Percentiles rank a stretch among this genome's conserved stretches.
Conservation (phyloP, 768 basidiomycete species). For the Hypsizygus marmoreus region DNA sequence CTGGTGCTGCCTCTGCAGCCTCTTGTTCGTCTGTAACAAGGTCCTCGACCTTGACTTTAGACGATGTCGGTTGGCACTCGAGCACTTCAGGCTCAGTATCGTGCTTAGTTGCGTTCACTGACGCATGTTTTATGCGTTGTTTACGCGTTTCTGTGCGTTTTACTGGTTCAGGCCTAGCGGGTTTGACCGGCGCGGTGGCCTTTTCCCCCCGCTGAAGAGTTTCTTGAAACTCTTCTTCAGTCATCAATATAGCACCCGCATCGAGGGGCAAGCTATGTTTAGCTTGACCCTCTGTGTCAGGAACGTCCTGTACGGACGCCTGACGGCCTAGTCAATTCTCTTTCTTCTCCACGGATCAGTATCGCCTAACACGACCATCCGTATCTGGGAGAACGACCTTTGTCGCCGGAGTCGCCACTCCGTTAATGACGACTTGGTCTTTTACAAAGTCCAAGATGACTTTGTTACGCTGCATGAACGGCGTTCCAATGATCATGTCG, state of each 20-base stretch:
- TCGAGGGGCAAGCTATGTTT: background rate
- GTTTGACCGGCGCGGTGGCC: background rate
- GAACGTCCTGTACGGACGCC: background rate
- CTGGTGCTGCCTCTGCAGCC: background rate
- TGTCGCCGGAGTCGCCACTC: background rate
- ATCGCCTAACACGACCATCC: background rate
- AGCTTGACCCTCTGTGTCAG: background rate
- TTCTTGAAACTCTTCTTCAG: constrained; percentile 8
- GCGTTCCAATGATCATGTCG: constrained; percentile 35
- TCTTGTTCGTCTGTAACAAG: background rate
- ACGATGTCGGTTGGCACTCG: constrained; percentile 20
- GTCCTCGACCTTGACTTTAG: constrained; percentile 14
- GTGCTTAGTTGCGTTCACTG: background rate
- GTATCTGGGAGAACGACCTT: background rate
- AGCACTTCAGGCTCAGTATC: no score
- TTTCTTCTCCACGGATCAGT: constrained; percentile 5
- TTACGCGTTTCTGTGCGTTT: background rate
- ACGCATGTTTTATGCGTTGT: background rate
- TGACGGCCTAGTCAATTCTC: background rate
- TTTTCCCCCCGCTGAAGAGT: constrained; percentile 5
- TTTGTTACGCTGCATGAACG: constrained; percentile 26
- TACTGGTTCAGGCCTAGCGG: background rate
- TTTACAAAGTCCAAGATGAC: constrained; percentile 24
- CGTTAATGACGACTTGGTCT: constrained; percentile 12
- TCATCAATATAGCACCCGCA: background rate